These are phyloP conservation scores for Meira miltonrushii DNA, from an alignment of 1,284 basidiomycete species.

Conservation along the genomic window DNA sequence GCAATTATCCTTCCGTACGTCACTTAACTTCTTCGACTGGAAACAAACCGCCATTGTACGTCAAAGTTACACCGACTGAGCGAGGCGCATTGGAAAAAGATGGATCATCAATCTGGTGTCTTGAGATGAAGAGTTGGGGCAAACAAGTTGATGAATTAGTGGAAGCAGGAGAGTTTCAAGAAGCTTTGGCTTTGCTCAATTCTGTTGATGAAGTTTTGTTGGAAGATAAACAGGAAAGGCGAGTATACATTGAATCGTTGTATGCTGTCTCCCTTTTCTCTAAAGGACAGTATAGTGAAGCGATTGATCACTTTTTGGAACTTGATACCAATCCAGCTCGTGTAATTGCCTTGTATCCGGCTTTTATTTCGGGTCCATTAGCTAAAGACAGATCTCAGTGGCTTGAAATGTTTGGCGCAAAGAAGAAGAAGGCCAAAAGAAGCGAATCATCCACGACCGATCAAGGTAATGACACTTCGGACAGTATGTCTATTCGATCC, in stretches of 20 bases:
- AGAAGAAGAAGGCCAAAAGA: constrained; percentile 13
- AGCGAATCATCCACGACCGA: neutral
- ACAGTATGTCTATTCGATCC: neutral
- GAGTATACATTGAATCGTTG: constrained; percentile 56
- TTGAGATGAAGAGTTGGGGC: constrained; percentile 68
- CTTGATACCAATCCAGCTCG: constrained; percentile 89
- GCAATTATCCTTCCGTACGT: constrained; percentile 22
- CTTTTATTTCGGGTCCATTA: constrained; percentile 72
- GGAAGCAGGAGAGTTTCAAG: constrained; percentile 65
- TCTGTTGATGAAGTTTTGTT: constrained; percentile 59
- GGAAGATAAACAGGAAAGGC: constrained; percentile 24
- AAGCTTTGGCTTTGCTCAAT: constrained; percentile 75
- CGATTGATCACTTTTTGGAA: constrained; percentile 80
- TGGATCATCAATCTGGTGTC: constrained; percentile 69
- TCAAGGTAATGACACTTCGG: constrained; percentile 15
- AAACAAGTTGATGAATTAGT: constrained; percentile 82
- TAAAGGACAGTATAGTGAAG: constrained; percentile 64
- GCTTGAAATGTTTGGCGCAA: constrained; percentile 73
- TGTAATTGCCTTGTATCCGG: constrained; percentile 82
- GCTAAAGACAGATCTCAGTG: constrained; percentile 66
- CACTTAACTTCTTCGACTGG: constrained; percentile 26
- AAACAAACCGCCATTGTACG: constrained; percentile 27
- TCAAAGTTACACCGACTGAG: constrained; percentile 26
- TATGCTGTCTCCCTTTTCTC: constrained; percentile 71
- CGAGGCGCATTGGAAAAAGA: constrained; percentile 26